A percentile compares a stretch with the other conserved stretches of the same genome.
Conservation (phyloP, 768 basidiomycete species). For the Exidia glandulosa region DNA sequence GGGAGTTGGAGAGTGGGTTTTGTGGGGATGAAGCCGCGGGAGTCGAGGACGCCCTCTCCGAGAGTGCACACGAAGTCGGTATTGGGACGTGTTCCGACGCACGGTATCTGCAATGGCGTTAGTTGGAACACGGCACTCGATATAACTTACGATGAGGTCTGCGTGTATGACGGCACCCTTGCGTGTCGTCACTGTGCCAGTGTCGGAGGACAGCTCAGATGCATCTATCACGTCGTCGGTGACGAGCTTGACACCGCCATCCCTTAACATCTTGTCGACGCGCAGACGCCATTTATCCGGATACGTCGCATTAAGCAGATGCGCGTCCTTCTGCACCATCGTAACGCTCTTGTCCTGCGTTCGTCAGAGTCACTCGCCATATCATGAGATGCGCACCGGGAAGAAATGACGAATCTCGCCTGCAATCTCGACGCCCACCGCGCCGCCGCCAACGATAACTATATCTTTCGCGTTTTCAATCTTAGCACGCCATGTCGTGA, state of each 20-base stretch:
- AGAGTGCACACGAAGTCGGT: conserved; percentile 44
- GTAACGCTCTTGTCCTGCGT: conserved; percentile 37
- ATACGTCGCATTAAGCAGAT: conserved; percentile 5
- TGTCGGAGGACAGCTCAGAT: conserved; percentile 6
- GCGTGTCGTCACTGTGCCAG: conserved; percentile 2
- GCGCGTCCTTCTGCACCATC: conserved; percentile 39
- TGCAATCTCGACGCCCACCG: conserved; percentile 38
- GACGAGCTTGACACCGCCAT: conserved; percentile 25
- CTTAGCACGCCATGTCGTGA: conserved; percentile 20
- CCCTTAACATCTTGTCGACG: conserved; percentile 1
- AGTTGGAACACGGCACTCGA: neutral
- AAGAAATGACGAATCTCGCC: conserved; percentile 34
- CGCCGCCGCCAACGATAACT: conserved; percentile 45
- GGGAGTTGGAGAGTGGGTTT: conserved; percentile 49
- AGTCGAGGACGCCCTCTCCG: conserved; percentile 22
- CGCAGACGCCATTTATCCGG: conserved; percentile 7
- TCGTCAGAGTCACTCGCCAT: neutral
- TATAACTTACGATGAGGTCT: conserved; percentile 9
- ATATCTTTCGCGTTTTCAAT: conserved; percentile 25
- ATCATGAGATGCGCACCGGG: conserved; percentile 20
- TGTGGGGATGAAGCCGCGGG: conserved; percentile 26
- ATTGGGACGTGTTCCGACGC: conserved; percentile 24
- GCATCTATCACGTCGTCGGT: conserved; percentile 29
- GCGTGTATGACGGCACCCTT: conserved; percentile 7
- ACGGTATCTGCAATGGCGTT: conserved; percentile 1